Base-by-base conservation (phyloP, 208 protist species). In the Leishmania guyanensis region DNA sequence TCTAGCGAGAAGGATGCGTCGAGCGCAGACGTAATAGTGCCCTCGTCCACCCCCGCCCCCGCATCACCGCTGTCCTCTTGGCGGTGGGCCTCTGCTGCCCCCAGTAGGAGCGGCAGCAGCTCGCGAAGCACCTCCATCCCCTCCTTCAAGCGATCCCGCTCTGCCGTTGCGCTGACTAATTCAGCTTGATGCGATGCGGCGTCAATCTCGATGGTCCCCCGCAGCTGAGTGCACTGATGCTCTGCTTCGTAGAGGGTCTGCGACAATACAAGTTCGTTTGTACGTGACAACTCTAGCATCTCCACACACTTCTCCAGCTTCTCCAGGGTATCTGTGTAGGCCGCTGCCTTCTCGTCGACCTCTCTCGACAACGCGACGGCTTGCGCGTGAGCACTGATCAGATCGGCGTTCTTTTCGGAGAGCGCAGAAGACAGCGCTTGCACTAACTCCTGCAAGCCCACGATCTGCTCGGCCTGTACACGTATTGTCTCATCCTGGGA, bases 281-380 rank as follows among this genome's bases (percentile, higher is more conserved):
- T 80, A 3, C 85, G 88, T 33, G 91, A 80, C 4, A 82, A 69
- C 66, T 91, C 89, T 17, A 93, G 84, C 22, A 89, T 73, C 5
- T 46, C 70, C 14, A 88, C 81, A 69, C 91, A 90, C 60, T 92
- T 84, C 74, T 93, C 89, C 66, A 95, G 60, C 71, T 91, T 80
- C 78, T 86, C 80, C 56, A 91, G 78, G 0, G 81, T 89, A 0
- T 88, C 84, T 1, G 83, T 82, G 79, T 90, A 87, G 46, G 92
- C 89, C 14, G 65, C 56, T 5, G 84, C 82, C 81, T 86, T 89
- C 51, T 76, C 58, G 33, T 92, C 85, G 20, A 91, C 69, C 62
- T 91, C 86, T 10, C 76, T 70, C 82, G 71, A 48, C 53, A 75
- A 22, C 12, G 46, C 58, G 0, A 56, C 69, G n/a, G 70, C 70